Conservation (phyloP, 169 alveolate species). For the Plasmodium sp. region DNA sequence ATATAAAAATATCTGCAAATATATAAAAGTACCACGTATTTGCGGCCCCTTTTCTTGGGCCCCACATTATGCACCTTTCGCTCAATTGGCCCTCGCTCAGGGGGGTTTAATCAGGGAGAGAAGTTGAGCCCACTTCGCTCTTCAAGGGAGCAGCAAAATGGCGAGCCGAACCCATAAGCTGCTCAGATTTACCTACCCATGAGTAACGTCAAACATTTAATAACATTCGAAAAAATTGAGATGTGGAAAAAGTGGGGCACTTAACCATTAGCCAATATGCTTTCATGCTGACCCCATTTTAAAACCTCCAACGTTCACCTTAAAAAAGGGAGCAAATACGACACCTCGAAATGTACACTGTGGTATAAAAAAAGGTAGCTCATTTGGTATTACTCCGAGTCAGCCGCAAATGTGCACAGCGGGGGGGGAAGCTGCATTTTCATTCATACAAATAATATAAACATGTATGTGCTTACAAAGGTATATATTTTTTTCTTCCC, state of each 20-base stretch:
- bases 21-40: too few relatives aligned
- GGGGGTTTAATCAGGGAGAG: not conserved
- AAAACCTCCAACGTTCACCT: not conserved
- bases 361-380: not conserved
- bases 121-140: not conserved
- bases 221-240: not conserved
- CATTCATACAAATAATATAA: too few relatives aligned
- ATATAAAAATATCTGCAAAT: too few relatives aligned
- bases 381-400: too few relatives aligned
- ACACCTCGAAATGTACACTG: not conserved
- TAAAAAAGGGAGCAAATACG: not conserved
- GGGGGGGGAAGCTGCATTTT: too few relatives aligned
- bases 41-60: not conserved
- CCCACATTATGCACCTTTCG: not conserved
- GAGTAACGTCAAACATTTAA: too few relatives aligned
- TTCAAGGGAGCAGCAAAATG: not conserved
- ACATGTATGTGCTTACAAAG: too few relatives aligned
- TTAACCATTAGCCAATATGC: not conserved
- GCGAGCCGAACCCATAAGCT: not conserved
- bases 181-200: not conserved
- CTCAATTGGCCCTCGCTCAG: not conserved
- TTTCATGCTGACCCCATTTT: not conserved
- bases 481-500: not conserved
- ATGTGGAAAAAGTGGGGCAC: not conserved
- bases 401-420: too few relatives aligned